Base-by-base conservation (phyloP, 2,329 filamentous ascomycete species). In the Arachnomyces sp. region DNA sequence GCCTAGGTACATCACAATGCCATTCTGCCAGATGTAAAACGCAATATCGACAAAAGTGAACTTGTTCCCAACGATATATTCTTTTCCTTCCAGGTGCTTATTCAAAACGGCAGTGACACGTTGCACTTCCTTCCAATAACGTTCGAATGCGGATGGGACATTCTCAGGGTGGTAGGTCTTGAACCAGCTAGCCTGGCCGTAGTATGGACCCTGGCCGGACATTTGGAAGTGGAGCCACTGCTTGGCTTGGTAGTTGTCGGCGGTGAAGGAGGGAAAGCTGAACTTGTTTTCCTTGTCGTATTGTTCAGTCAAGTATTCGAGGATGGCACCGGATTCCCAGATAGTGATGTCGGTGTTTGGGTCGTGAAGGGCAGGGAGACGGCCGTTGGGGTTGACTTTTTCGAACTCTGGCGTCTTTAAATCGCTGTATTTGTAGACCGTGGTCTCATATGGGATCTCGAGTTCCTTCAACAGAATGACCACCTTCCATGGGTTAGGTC, bases 161-260 rank as follows among this genome's bases (percentile, higher is more conserved):
- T 65, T 65, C 41, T 73, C 68, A 0, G 52, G 53, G 51, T 72
- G 63, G 42, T 61, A 66, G 7, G 38, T 17, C 9, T 31, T 50
- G 52, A 68, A 72, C 68, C 67, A 73, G 18, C 53, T 56, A 0
- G 54, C 55, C 49, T 73, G 69, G 11, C 71, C 71, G 43, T 62
- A 72, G 49, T 72, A 73, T 0, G 69, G 69, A 1, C 68, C 69
- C 46, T 73, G 69, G 6, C 68, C 68, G 2, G 60, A 59, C 31
- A 55, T 54, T 52, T 73, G 68, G 52, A 63, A 70, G 49, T 60
- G 61, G 3, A 72, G 59, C 61, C 65, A 72, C 31, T 69, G 66
- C 43, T 63, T 63, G 3, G 61, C 59, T 2, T 59, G 53, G 44
- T 61, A 65, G 36, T 51, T 54, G 25, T 70, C 65, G 2, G 56